Base-by-base conservation (phyloP, 352 stramenopile species). In the Phytophthora melonis region DNA sequence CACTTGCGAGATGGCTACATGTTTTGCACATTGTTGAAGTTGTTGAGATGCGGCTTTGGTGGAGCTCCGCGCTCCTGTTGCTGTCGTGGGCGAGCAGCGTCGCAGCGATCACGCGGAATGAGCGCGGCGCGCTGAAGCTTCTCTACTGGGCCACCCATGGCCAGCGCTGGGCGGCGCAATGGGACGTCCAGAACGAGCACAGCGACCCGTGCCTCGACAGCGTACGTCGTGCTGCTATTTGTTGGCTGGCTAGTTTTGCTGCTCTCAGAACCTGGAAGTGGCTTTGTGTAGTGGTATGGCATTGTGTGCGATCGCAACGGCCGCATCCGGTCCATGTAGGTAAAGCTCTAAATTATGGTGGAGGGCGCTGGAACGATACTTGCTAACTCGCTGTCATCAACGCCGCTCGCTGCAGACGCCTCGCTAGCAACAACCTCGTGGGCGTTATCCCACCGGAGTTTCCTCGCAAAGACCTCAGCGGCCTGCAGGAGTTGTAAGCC, bases 231-330 rank as follows among this genome's bases (percentile, higher is more conserved):
- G 10, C 36, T 18, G 11, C 11, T 43, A 18, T 19, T 5, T 3
- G 49, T n/a, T 13, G 19, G 16, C 3, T 41, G 4, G 52, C 11
- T 63, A 47, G 32, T 43, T 5, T 2, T 43, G 14, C 18, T 43
- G 6, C 9, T 16, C 10, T 57, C 14, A 43, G 14, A 16, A 5
- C 16, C 7, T 58, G n/a, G 57, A 6, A 1, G 36, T 30, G 2
- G 5, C 69, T 11, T 43, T 92, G 81, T 93, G 86, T 43, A 93
- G 83, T 93, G 86, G 84, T 90, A 87, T 39, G 86, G 86, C 5
- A 83, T 93, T 50, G 74, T 78, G 36, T 93, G 86, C 53, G 82
- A 92, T 45, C 74, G 73, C 34, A 66, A 75, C 27, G 76, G 72
- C 5, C 84, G 82, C 61, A 89, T 93, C 64, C 58, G 81, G 45